phyloP scores from a whole-genome alignment of 768 basidiomycete genomes.

The Auricularia auricula-judae region DNA sequence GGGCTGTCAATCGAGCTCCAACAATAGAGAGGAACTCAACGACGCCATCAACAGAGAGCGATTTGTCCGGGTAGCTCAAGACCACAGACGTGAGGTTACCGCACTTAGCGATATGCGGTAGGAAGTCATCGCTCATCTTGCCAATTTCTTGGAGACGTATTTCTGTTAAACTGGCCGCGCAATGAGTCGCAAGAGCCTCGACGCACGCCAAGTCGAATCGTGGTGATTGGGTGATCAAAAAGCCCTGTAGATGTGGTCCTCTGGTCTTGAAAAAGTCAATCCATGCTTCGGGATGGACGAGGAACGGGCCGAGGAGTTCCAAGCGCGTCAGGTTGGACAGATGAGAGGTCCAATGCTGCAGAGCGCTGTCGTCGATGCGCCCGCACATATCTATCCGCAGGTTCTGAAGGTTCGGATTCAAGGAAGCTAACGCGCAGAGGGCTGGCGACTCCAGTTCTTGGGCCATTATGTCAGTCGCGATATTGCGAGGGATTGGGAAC shows the following conservation, averaged over 20 bases:
- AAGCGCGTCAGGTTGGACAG: constrained; percentile 60
- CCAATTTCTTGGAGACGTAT: constrained; percentile 76
- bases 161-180: constrained; percentile 45
- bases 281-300: constrained; percentile 70
- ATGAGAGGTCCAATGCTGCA: constrained; percentile 46
- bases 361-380: constrained; percentile 52
- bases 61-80: constrained; percentile 22
- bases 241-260: constrained; percentile 46
- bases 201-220: constrained; percentile 70
- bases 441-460: constrained; percentile 61
- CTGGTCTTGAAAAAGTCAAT: constrained; percentile 56
- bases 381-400: constrained; percentile 85
- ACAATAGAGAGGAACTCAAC: constrained; percentile 42
- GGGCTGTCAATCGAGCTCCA: constrained; percentile 42
- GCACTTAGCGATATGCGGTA: constrained; percentile 39
- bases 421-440: constrained; percentile 55
- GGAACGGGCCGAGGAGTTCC: constrained; percentile 80
- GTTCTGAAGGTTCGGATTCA: constrained; percentile 75
- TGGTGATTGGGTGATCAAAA: constrained; percentile 78
- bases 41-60: constrained; percentile 46
- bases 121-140: constrained; percentile 52
- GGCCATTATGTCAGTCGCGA: not conserved
- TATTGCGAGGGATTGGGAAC: constrained; percentile 15
- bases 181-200: constrained; percentile 39
- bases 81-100: constrained; percentile 25